Evolutionary conservation across 495 filamentous ascomycete genomes (phyloP).

Genomic region (Articulospora tetracladia): DNA sequence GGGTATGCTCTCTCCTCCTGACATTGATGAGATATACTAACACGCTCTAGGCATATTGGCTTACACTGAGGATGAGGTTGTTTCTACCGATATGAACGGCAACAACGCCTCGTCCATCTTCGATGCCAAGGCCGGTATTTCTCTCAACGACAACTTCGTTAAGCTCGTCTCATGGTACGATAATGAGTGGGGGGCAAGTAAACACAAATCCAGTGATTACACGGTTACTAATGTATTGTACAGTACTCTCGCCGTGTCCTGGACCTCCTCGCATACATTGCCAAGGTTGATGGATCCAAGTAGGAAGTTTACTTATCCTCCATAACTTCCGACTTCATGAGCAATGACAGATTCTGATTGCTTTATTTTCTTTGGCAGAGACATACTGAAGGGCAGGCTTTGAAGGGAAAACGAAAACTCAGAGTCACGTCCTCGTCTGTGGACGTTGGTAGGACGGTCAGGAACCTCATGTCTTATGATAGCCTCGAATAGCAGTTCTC

Average conservation of each 20-base stretch:
- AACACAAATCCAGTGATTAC: too few relatives aligned
- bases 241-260: constrained; percentile 98
- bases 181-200: constrained; percentile 69
- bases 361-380: constrained; percentile 21
- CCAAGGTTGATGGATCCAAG: constrained; percentile 67
- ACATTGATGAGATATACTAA: constrained; percentile 31
- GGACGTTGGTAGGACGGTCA: neutral
- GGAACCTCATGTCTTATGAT: constrained; percentile 10
- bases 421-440: too few relatives aligned
- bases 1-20: constrained; percentile 51
- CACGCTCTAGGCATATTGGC: constrained; percentile 65
- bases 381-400: constrained; percentile 25
- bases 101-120: constrained; percentile 94
- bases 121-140: constrained; percentile 98
- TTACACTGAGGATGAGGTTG: constrained; percentile 97
- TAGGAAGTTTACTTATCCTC: constrained; percentile 13
- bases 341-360: constrained; percentile 20
- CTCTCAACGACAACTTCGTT: constrained; percentile 96
- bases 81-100: constrained; percentile 91
- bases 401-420: constrained; percentile 9
- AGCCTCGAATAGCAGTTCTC: constrained; percentile 17
- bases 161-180: constrained; percentile 86
- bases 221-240: too few relatives aligned
- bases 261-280: constrained; percentile 89
- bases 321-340: constrained; percentile 5